Conservation (phyloP, 2,329 filamentous ascomycete species). For the Fusarium sp. region DNA sequence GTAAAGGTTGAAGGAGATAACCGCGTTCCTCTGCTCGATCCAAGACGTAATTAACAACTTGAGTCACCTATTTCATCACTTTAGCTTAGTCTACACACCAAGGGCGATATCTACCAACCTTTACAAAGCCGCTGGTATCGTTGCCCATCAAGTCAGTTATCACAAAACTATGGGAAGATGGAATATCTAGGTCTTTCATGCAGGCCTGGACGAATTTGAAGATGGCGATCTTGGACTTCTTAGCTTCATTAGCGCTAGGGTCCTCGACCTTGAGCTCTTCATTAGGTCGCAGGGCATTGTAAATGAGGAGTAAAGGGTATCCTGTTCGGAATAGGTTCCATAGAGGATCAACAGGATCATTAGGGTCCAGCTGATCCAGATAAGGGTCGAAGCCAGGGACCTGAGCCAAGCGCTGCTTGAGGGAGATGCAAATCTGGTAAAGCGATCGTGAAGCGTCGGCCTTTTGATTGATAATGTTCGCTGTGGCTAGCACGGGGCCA, state of each 20-base stretch:
- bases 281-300: conserved; percentile 82
- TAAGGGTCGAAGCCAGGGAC: conserved; percentile 85
- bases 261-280: conserved; percentile 75
- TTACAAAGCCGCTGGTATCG: conserved; percentile 97
- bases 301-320: conserved; percentile 85
- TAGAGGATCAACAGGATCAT: conserved; percentile 84
- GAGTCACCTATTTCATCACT: conserved; percentile 68
- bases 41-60: conserved; percentile 91
- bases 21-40: conserved; percentile 85
- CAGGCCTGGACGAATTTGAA: conserved; percentile 95
- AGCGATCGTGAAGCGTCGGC: conserved; percentile 91
- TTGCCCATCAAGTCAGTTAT: conserved; percentile 91
- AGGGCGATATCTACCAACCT: conserved; percentile 62
- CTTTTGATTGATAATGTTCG: conserved; percentile 97
- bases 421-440: conserved; percentile 91
- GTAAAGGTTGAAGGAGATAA: conserved; percentile 70
- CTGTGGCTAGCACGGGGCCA: conserved; percentile 76
- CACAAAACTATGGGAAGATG: conserved; percentile 86
- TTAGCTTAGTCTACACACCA: not conserved
- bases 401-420: conserved; percentile 82
- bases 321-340: conserved; percentile 89
- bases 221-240: conserved; percentile 84
- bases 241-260: conserved; percentile 68
- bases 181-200: conserved; percentile 81
- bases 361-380: conserved; percentile 75